A percentile compares a stretch with the other conserved stretches of the same genome.
These are phyloP conservation scores for Globisporangium camurandrum DNA, from an alignment of 352 stramenopile genomes.

Conservation along the genomic window DNA sequence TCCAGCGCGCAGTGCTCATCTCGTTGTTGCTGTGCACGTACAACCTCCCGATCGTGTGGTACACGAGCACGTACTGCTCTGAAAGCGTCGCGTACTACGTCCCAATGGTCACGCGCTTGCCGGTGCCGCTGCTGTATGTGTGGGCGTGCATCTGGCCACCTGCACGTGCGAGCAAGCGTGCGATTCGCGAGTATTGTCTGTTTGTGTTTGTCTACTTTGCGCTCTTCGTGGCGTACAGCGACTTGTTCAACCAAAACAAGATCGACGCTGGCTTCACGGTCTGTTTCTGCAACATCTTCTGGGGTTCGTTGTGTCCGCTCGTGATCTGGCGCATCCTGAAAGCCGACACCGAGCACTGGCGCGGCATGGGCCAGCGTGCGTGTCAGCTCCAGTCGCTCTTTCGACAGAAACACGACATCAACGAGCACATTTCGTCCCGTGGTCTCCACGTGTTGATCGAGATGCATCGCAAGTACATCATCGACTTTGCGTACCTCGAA, in stretches of 20 bases:
- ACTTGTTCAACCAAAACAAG: conserved; percentile 37
- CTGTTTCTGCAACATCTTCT: conserved; percentile 48
- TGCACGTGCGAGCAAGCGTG: conserved; percentile 37
- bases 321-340: conserved; percentile 55
- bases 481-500: conserved; percentile 60
- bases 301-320: conserved; percentile 38
- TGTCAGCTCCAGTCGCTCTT: neutral
- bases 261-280: conserved; percentile 51
- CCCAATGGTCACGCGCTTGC: conserved; percentile 22
- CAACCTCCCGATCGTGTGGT: conserved; percentile 36
- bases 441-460: conserved; percentile 59
- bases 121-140: conserved; percentile 35
- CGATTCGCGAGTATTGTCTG: conserved; percentile 38
- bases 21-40: conserved; percentile 37
- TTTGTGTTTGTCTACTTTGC: conserved; percentile 47
- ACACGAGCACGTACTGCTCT: conserved; percentile 25
- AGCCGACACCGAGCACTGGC: conserved; percentile 43
- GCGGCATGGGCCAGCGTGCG: conserved; percentile 27
- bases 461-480: conserved; percentile 69
- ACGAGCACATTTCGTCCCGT: conserved; percentile 43
- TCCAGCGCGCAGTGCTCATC: conserved; percentile 33
- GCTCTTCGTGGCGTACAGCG: conserved; percentile 43
- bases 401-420: conserved; percentile 29
- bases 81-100: conserved; percentile 25
- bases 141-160: conserved; percentile 45